Evolutionary conservation across 139 green algal species (phyloP).

Genomic region (Auxenochlorella pyrenoidosa): DNA sequence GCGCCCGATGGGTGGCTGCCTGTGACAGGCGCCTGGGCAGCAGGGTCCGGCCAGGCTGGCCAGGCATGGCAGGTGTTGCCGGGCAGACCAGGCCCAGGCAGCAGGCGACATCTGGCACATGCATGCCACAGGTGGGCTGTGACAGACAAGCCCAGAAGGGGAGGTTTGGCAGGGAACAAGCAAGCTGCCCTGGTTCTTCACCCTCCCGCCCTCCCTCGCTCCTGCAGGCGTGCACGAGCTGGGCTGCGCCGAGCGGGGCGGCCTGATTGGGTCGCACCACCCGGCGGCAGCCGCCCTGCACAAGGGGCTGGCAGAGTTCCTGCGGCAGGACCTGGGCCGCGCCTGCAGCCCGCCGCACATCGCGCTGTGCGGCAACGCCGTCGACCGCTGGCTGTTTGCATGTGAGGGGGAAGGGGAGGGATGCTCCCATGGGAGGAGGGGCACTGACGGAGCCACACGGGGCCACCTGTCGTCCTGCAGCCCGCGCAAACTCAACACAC

Average conservation of each 20-base stretch:
- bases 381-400: constrained; percentile 24
- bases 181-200: too few species aligned
- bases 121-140: neutral
- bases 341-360: constrained; percentile 8
- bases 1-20: neutral
- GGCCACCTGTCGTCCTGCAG: too few species aligned
- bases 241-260: neutral
- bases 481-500: too few species aligned
- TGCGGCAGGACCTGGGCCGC: neutral
- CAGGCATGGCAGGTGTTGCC: too few species aligned
- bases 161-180: neutral
- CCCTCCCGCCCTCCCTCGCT: too few species aligned
- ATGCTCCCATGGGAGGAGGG: neutral
- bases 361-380: neutral
- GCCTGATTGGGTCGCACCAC: neutral
- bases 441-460: too few species aligned
- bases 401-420: neutral
- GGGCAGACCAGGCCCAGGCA: too few species aligned
- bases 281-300: neutral
- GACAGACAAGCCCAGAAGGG: neutral
- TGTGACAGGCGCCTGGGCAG: too few species aligned
- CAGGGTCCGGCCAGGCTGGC: too few species aligned
- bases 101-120: too few species aligned
- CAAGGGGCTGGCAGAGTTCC: neutral
- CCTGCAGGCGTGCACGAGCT: constrained; percentile 12